These are phyloP conservation scores for Ophiosphaerella korrae DNA, from an alignment of 2,329 filamentous ascomycete genomes.

Conservation along the genomic window DNA sequence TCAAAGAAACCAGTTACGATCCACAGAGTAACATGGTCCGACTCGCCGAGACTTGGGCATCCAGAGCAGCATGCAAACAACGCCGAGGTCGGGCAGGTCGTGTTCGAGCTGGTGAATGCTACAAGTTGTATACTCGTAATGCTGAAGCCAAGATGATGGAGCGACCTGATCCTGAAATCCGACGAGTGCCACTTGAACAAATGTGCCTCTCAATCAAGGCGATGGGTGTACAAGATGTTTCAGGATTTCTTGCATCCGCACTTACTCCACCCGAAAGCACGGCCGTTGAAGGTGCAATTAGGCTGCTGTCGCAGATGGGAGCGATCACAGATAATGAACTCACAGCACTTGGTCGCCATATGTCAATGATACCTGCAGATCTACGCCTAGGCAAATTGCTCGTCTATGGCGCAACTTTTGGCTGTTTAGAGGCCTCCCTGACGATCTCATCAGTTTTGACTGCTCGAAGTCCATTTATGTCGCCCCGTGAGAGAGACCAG, in stretches of 20 bases:
- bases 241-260: slow-evolving; percentile 79
- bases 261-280: slow-evolving; percentile 85
- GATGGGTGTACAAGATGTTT: slow-evolving; percentile 87
- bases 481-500: slow-evolving; percentile 80
- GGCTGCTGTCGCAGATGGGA: slow-evolving; percentile 80
- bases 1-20: slow-evolving; percentile 97
- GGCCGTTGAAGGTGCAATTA: slow-evolving; percentile 85
- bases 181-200: slow-evolving; percentile 90
- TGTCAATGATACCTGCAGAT: slow-evolving; percentile 95
- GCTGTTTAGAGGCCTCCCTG: slow-evolving; percentile 85
- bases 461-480: slow-evolving; percentile 82
- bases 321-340: slow-evolving; percentile 84
- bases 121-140: slow-evolving; percentile 90
- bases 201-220: slow-evolving; percentile 92
- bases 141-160: slow-evolving; percentile 85
- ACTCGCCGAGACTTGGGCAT: slow-evolving; percentile 94
- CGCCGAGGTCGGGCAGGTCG: slow-evolving; percentile 89
- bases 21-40: slow-evolving; percentile 91
- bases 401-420: slow-evolving; percentile 92
- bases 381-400: slow-evolving; percentile 92
- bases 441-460: slow-evolving; percentile 93
- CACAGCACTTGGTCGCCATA: slow-evolving; percentile 86
- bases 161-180: slow-evolving; percentile 90
- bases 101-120: slow-evolving; percentile 89
- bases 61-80: slow-evolving; percentile 91